Evolutionary conservation across 2,329 filamentous ascomycete species (phyloP).

Genomic region (Diaporthe nobilis): DNA sequence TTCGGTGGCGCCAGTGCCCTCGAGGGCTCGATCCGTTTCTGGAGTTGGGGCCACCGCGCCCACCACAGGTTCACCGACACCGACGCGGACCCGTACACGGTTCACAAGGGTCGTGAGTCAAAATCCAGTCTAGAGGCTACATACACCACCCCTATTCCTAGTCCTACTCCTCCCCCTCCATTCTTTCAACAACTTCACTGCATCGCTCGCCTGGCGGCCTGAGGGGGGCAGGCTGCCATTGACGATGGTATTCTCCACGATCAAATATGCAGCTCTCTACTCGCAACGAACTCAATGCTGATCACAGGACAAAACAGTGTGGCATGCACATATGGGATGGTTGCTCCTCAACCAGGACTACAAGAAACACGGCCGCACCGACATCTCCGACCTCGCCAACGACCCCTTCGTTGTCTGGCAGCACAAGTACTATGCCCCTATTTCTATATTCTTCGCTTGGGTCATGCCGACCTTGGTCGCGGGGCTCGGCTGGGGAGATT

Average conservation of each 20-base stretch:
- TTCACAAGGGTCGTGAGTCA: constrained; percentile 78
- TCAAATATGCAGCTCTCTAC: neutral
- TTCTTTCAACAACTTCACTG: neutral
- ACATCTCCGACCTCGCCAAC: constrained; percentile 90
- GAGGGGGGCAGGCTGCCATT: neutral
- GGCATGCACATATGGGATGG: constrained; percentile 90
- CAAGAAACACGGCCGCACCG: constrained; percentile 88
- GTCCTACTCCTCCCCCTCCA: neutral
- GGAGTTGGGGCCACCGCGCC: constrained; percentile 85
- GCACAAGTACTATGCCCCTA: constrained; percentile 88
- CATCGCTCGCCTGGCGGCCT: neutral
- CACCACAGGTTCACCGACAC: constrained; percentile 95
- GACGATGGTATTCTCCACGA: neutral
- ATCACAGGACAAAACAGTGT: constrained; percentile 52
- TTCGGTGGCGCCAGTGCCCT: constrained; percentile 86
- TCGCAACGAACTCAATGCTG: neutral
- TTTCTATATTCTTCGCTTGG: constrained; percentile 82
- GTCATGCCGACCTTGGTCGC: constrained; percentile 81
- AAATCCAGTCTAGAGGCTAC: neutral
- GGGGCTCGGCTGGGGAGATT: constrained; percentile 86
- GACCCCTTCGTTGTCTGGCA: constrained; percentile 89
- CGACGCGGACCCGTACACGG: constrained; percentile 91
- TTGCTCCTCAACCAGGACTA: constrained; percentile 96
- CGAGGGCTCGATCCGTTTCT: constrained; percentile 90
- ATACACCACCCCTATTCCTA: neutral